A percentile compares a stretch with the other conserved stretches of the same genome.
Evolutionary conservation across 2,329 filamentous ascomycete genomes (phyloP).

Genomic region (Aspergillus texensis): DNA sequence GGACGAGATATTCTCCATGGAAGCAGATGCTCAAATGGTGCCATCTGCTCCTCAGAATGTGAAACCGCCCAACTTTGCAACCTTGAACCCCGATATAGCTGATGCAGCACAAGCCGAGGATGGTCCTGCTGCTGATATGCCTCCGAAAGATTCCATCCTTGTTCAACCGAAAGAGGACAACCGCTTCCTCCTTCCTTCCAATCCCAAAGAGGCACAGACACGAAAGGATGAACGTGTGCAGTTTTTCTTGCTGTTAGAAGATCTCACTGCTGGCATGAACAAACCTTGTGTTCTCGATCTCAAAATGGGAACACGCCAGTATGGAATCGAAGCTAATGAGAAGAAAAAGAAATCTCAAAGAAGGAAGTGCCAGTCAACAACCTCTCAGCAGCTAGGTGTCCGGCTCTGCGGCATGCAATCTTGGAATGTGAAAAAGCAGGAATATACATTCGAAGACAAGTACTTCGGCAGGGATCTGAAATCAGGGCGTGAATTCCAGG

Average conservation of each 20-base stretch:
- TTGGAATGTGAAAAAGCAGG: slow-evolving; percentile 82
- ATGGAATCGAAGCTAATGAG: slow-evolving; percentile 85
- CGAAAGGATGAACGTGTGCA: slow-evolving; percentile 67
- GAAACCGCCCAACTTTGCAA: slow-evolving; percentile 20
- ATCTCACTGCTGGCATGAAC: slow-evolving; percentile 95
- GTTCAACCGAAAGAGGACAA: slow-evolving; percentile 22
- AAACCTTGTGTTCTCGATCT: slow-evolving; percentile 94
- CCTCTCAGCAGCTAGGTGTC: slow-evolving; percentile 87
- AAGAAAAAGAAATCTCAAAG: slow-evolving; percentile 94
- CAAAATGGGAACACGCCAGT: slow-evolving; percentile 98
- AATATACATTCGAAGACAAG: slow-evolving; percentile 96
- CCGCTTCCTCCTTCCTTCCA: slow-evolving; percentile 57
- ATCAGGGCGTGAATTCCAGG: slow-evolving; percentile 84
- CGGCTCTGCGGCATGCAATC: slow-evolving; percentile 94
- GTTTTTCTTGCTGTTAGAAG: slow-evolving; percentile 90
- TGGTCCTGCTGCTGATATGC: neutral
- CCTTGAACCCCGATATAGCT: slow-evolving; percentile 6
- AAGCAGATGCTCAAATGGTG: slow-evolving; percentile 49
- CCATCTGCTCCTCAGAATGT: slow-evolving; percentile 9
- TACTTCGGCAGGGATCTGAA: slow-evolving; percentile 91
- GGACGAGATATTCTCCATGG: slow-evolving; percentile 71
- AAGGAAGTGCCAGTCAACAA: slow-evolving; percentile 89
- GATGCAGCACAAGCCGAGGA: neutral
- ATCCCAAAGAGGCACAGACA: slow-evolving; percentile 73
- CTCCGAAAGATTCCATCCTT: slow-evolving; percentile 7